Percentiles rank a stretch among this genome's conserved stretches.
These are phyloP conservation scores for Begonia fuchsioides DNA, from an alignment of 306 rosid species.

Conservation along the genomic window DNA sequence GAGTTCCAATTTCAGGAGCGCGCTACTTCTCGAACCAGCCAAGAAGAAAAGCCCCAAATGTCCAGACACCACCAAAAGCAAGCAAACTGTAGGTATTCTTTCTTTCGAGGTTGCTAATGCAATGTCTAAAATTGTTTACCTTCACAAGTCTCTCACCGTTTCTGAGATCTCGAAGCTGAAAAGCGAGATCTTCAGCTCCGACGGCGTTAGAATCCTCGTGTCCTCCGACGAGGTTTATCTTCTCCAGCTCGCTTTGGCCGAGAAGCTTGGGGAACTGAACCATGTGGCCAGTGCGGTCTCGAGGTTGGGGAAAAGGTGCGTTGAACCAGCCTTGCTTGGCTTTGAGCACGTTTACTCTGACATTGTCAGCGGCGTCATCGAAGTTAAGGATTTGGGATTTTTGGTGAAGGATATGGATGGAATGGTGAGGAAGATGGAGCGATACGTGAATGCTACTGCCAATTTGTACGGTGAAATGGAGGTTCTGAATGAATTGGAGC, in stretches of 20 bases:
- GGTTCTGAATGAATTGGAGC: constrained; percentile 85
- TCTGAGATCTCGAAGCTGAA: constrained; percentile 67
- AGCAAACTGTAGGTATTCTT: constrained; percentile 58
- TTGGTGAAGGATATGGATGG: constrained; percentile 94
- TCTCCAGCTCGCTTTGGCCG: constrained; percentile 63
- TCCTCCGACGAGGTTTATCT: constrained; percentile 66
- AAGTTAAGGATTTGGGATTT: constrained; percentile 77
- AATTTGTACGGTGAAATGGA: constrained; percentile 71
- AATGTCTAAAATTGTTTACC: constrained; percentile 70
- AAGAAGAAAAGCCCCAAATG: constrained; percentile 31
- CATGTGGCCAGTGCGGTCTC: constrained; percentile 69
- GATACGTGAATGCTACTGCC: constrained; percentile 68
- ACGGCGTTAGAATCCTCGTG: constrained; percentile 55
- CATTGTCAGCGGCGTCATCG: constrained; percentile 56
- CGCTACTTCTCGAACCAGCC: constrained; percentile 52
- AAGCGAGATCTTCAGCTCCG: constrained; percentile 64
- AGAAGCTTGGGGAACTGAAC: constrained; percentile 84
- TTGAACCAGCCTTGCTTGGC: constrained; percentile 74
- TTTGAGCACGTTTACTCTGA: constrained; percentile 88
- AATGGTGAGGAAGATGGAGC: constrained; percentile 88
- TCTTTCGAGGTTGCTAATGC: constrained; percentile 93
- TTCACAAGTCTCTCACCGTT: constrained; percentile 58
- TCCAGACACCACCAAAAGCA: constrained; percentile 12
- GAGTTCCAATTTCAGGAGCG: constrained; percentile 72
- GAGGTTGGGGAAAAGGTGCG: constrained; percentile 76